These are phyloP conservation scores for Termitomyces sp. DNA, from an alignment of 768 basidiomycete genomes.

Conservation along the genomic window DNA sequence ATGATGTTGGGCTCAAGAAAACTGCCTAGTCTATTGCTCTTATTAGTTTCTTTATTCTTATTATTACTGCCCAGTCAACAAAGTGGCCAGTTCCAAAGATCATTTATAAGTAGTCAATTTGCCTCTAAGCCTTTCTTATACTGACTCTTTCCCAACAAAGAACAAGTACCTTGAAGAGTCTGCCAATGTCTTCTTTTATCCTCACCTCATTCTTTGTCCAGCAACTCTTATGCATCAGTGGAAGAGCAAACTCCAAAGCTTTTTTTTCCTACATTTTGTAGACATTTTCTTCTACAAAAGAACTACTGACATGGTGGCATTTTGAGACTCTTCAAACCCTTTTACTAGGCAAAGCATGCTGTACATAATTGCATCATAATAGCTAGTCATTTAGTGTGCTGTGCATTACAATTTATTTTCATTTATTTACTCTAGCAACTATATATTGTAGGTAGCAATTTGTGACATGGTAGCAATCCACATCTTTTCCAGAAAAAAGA, in stretches of 20 bases:
- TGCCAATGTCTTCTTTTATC: neutral
- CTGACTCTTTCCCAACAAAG: neutral
- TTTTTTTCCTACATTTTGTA: too few species aligned
- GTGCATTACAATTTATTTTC: too few species aligned
- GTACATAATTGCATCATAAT: too few species aligned
- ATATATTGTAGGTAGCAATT: too few species aligned
- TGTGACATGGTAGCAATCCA: too few species aligned
- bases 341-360: too few species aligned
- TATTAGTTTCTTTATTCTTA: constrained; percentile 16
- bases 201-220: neutral
- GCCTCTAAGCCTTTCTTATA: neutral
- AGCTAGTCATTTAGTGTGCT: too few species aligned
- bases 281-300: too few species aligned
- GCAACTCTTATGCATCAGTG: neutral
- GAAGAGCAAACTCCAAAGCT: neutral
- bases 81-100: neutral
- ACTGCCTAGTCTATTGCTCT: constrained; percentile 16
- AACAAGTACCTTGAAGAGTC: neutral
- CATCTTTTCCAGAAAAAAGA: too few species aligned
- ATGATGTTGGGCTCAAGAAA: constrained; percentile 28
- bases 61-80: neutral
- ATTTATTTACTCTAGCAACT: too few species aligned
- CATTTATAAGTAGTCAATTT: neutral
- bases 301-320: too few species aligned
- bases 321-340: too few species aligned